Base-by-base conservation (phyloP, 2,329 filamentous ascomycete species). In the Lachnellula occidentalis region DNA sequence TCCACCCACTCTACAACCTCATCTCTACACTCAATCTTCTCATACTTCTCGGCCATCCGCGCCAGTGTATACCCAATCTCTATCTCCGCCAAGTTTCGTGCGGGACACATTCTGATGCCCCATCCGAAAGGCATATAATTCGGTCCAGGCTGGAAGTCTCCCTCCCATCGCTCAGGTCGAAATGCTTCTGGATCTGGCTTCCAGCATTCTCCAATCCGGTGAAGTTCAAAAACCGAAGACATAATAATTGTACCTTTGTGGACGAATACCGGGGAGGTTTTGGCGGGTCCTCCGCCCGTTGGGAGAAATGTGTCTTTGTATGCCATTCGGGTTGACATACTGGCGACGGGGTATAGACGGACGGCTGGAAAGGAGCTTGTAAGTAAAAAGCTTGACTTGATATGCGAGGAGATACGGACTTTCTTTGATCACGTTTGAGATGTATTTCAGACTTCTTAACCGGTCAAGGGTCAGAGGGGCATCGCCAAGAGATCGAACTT, bases 291-390 rank as follows among this genome's bases (percentile, higher is more conserved):
- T 3, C 69, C 68, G 8, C 67, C 69, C 0, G 48, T 31, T 1
- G 69, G 69, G 3, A 71, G 54, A 3, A 61, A 61, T 2, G 64
- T 68, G 49, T 81, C 78, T 46, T 68, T 67, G 14, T 71, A 67
- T 3, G 78, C 76, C 24, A 66, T 61, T 49, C 80, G 76, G 12
- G 69, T 67, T 64, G 82, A 82, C 34, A 73, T 61, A 3, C 78
- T 77, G 11, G 81, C 77, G 7, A 76, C 71, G 5, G 79, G 77
- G 59, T 79, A 73, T 2, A 78, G 61, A 15, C 78, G 76, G 3
- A 82, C 73, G 8, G 76, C 73, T 66, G 36, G 7, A 21, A 55
- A 24, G 11, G 17, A 37, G 14, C 27, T 42, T 9, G 34, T 24
- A 22, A 19, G n/a, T 36, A 12, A 34, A 46, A 3, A n/a, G 11